Evolutionary conservation across 2,329 filamentous ascomycete species (phyloP).

Genomic region (Apiospora saccharicola): DNA sequence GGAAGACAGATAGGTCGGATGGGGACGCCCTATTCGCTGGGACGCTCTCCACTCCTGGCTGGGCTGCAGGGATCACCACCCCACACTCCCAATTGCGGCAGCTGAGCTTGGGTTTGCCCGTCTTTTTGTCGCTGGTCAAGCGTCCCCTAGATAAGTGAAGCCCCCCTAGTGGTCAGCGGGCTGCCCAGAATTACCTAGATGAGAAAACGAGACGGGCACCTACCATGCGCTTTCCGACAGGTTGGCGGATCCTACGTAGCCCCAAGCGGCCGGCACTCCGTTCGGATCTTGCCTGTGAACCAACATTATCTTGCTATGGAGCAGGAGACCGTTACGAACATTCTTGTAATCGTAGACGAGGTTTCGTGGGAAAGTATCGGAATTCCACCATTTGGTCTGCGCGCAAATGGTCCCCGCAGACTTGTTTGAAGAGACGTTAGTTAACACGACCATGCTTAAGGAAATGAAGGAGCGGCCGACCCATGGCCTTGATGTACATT

Average conservation of each 20-base stretch:
- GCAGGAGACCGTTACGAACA: conserved; percentile 73
- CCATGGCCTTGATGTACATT: conserved; percentile 53
- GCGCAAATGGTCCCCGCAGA: conserved; percentile 85
- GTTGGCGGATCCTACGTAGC: conserved; percentile 90
- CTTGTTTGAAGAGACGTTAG: conserved; percentile 44
- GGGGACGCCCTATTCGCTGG: not conserved
- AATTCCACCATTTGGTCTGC: conserved; percentile 74
- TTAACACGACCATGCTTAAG: not conserved
- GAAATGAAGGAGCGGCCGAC: no score
- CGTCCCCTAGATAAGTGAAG: conserved; percentile 68
- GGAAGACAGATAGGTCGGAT: conserved; percentile 40
- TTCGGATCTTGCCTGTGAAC: conserved; percentile 45
- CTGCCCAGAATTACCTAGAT: not conserved
- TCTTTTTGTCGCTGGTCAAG: conserved; percentile 72
- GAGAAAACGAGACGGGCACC: conserved; percentile 43
- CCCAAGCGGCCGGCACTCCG: conserved; percentile 64
- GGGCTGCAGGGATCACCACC: conserved; percentile 69
- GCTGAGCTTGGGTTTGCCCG: conserved; percentile 75
- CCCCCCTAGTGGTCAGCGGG: conserved; percentile 24
- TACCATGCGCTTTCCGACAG: conserved; percentile 92
- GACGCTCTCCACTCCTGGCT: conserved; percentile 42
- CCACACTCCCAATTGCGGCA: conserved; percentile 97
- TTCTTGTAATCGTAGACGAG: conserved; percentile 81
- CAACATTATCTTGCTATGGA: conserved; percentile 84
- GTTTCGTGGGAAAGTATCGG: conserved; percentile 72